A percentile compares a stretch with the other conserved stretches of the same genome.
These are phyloP conservation scores for Tanacetum coccineum DNA, from an alignment of 129 eudicot genomes.

Conservation along the genomic window DNA sequence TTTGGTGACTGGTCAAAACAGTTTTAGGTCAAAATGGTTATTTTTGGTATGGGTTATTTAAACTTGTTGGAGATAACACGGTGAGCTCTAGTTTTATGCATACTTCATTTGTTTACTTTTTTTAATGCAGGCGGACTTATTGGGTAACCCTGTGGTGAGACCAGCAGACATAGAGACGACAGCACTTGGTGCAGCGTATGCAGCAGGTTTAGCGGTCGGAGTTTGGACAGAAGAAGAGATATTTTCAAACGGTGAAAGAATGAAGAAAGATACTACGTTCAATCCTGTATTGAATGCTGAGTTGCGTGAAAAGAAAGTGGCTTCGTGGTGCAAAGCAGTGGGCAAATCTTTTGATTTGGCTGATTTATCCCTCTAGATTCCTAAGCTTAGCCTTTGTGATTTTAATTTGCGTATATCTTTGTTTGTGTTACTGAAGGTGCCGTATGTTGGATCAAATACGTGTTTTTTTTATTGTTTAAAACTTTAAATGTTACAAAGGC, in stretches of 20 bases:
- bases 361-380: conserved; percentile 65
- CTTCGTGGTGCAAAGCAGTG: conserved; percentile 95
- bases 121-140: conserved; percentile 65
- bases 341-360: conserved; percentile 89
- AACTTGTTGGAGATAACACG: not conserved
- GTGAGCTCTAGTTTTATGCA: not conserved
- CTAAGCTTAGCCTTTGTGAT: too few species aligned
- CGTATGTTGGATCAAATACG: too few species aligned
- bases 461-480: too few species aligned
- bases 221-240: conserved; percentile 84
- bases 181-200: conserved; percentile 97
- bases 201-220: conserved; percentile 93
- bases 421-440: too few species aligned
- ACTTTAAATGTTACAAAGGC: too few species aligned
- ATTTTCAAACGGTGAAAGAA: conserved; percentile 61
- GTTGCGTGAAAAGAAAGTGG: conserved; percentile 76
- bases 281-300: conserved; percentile 52
- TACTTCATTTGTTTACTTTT: not conserved
- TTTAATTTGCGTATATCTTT: too few species aligned
- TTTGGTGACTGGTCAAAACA: conserved; percentile 10
- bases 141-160: conserved; percentile 82
- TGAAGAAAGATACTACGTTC: conserved; percentile 58
- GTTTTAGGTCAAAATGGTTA: not conserved
- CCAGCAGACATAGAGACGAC: conserved; percentile 96
- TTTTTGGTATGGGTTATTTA: not conserved